Base-by-base conservation (phyloP, 306 rosid genomes). In the Gastrolobium bilobum region DNA sequence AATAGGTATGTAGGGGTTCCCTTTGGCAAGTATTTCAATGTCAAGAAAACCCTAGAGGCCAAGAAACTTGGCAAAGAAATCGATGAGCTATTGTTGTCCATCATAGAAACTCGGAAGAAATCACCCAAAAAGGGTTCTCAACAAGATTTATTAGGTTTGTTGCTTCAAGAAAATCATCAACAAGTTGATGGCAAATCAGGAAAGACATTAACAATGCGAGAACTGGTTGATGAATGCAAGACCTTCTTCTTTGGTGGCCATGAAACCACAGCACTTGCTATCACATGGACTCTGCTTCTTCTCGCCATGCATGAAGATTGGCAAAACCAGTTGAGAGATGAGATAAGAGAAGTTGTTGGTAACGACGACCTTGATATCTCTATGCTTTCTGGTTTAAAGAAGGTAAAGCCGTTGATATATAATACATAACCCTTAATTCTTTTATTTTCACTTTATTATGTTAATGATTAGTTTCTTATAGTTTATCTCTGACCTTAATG, bases 191-290 rank as follows among this genome's bases (percentile, higher is more conserved):
- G 84, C 0, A 39, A 8, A 33, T 31, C 10, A 3, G 86, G 85
- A 3, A 87, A 72, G 84, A 47, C 79, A 13, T 29, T 94, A 26
- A 77, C 91, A 14, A 82, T 70, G 2, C n/a, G 79, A 39, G 95
- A 93, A 30, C 40, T 93, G 2, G 88, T 94, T 29, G 98, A 94
- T 63, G 97, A 94, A 70, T 94, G 98, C 84, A 94, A 94, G 72
- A 91, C 98, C 3, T 91, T 94, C 70, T 94, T 91, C 89, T 94
- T 94, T 48, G 98, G 96, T 0, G 97, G 98, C 0, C 97, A 94
- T 80, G 98, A 94, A 81, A 94, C 98, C 3, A 94, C 97, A 6
- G 97, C 98, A 31, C 88, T 93, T 86, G 92, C 97, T 3, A 80
- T 93, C 81, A 86, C 95, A 0, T 93, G 97, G 98, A 88, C 95